Evolutionary conservation across 805 yeast genomes (phyloP), one percentile per base, ranked within the genome.

Genomic region (Monosporozyma yasuniensis): DNA sequence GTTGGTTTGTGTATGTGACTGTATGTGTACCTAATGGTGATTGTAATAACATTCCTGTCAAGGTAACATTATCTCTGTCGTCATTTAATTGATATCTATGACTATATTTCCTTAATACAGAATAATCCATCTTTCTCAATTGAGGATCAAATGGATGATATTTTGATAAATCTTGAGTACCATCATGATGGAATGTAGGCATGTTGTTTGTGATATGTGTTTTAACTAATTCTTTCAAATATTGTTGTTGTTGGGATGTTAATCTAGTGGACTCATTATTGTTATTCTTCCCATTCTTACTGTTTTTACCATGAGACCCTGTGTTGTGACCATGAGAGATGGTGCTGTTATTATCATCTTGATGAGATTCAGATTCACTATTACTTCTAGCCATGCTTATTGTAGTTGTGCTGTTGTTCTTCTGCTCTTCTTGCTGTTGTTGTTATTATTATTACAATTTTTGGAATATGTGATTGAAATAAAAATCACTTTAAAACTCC

Each of bases 1-100:
- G 8, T 35, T 35, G 39, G 8, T 35, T 35, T 18, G 39, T 60
- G 48, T 50, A 58, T 2, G 70, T 61, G 44, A 65, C 70, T 0
- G 96, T 83, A 60, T 81, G 79, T 63, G 79, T 79, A 2, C 98
- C 98, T 2, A 87, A 68, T 41, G 80, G 78, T 1, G 87, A 80
- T 44, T 79, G 82, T 21, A 89, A 67, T 44, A 91, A 68, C 61
- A 76, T 84, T 0, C 95, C 95, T 51, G 78, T 77, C 51, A 80
- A 66, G 0, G 93, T 78, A 61, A 78, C 68, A n/a, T 84, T 77
- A 50, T 78, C 79, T 14, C 83, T 81, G 1, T 78, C 39, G 11
- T 35, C 63, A 18, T 74, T 69, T 47, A 87, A 70, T 35, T 71
- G 72, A 64, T 82, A 84, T 46, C 77, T 72, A 46, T 73, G 75